phyloP scores from a whole-genome alignment of 1,139 yeast genomes.

The Saccharomyces hybrid region DNA sequence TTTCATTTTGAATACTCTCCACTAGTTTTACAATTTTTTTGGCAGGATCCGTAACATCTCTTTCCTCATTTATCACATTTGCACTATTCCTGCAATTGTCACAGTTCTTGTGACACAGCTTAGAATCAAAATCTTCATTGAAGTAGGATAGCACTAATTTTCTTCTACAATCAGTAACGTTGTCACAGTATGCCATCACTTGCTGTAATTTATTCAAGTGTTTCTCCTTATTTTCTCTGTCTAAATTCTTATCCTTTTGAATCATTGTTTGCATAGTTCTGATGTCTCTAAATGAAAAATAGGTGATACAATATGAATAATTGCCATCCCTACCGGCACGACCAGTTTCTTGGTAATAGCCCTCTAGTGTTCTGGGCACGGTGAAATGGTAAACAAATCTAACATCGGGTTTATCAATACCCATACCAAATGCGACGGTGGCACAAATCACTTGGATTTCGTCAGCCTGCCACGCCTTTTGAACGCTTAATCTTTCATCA shows the following conservation, averaged over 20 bases:
- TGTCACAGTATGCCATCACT: conserved; percentile 88
- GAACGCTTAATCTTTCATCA: conserved; percentile 63
- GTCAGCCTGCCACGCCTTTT: conserved; percentile 75
- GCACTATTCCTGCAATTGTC: conserved; percentile 69
- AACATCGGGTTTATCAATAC: conserved; percentile 94
- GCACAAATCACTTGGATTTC: conserved; percentile 78
- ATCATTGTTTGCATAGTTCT: conserved; percentile 68
- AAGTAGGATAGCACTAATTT: conserved; percentile 83
- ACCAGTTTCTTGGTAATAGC: conserved; percentile 97
- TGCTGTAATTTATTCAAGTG: conserved; percentile 72
- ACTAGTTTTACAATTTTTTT: conserved; percentile 54
- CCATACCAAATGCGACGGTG: conserved; percentile 98
- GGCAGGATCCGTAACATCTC: conserved; percentile 67
- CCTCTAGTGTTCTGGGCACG: conserved; percentile 87
- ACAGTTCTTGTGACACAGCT: conserved; percentile 63
- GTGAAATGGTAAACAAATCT: conserved; percentile 83
- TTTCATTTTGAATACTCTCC: conserved; percentile 44
- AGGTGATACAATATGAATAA: conserved; percentile 73
- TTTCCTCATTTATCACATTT: conserved; percentile 40
- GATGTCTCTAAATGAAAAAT: conserved; percentile 71
- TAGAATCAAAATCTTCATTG: conserved; percentile 69
- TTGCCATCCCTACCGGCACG: conserved; percentile 96
- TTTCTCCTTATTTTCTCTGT: conserved; percentile 58
- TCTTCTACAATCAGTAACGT: conserved; percentile 82
- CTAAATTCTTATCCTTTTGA: conserved; percentile 64